Evolutionary conservation across 164 flowering plant genomes (phyloP), one percentile per base, ranked within the genome.

Genomic region (Vitis rupestris): DNA sequence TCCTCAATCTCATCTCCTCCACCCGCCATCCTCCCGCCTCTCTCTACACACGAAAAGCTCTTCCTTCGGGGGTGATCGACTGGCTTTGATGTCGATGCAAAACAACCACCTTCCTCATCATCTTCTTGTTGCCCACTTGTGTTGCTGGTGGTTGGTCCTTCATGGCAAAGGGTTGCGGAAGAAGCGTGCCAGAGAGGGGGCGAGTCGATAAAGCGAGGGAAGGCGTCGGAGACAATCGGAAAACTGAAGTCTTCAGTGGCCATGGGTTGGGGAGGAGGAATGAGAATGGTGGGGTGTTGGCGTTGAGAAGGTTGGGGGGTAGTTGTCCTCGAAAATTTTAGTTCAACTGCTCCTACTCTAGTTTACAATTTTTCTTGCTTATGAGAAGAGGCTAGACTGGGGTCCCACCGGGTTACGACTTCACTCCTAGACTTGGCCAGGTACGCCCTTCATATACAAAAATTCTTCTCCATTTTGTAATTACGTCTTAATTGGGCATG

Each of bases 221-320:
- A 49, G 9, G 57, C 1, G 2, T 69, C 74, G n/a, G 79, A 15
- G 71, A 76, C 53, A 1, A 66, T 37, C 1, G 90, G 90, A 72
- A 86, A 86, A 74, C 76, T 82, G 72, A 86, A 86, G 51, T 84
- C 90, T 37, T 80, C 85, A n/a, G 72, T n/a, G 27, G 61, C 68
- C 71, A 72, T 72, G 64, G 64, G 47, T 4, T 16, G 44, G 44
- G 19, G 17, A 16, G 15, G 27, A 19, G 52, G 9, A 55, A 47
- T 44, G 50, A 4, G 47, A 50, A 47, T 12, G 44, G 23, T 14
- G 7, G 44, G 17, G 12, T 27, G 51, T 13, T 10, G 30, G 48
- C 12, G 14, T 58, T 23, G 50, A 56, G n/a, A 61, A 11, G 13
- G 37, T 19, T 53, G 52, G 72, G 64, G 57, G 61, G 72, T 56